Evolutionary conservation across 495 filamentous ascomycete species (phyloP).

Genomic region (Niebla homalea): DNA sequence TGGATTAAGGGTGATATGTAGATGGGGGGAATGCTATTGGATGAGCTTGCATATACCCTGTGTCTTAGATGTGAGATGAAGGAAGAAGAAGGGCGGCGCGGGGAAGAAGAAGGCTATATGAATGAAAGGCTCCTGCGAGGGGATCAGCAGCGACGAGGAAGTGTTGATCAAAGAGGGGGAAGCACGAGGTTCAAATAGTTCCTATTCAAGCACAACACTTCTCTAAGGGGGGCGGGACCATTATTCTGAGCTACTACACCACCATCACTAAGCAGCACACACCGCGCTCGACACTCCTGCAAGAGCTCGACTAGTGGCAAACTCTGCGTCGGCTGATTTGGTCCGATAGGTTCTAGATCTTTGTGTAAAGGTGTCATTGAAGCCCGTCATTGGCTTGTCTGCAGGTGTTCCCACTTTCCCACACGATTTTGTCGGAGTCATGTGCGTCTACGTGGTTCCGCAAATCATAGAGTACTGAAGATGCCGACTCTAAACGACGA

Average conservation of each 20-base stretch:
- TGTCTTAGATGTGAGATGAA: not conserved
- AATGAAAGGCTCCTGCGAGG: not conserved
- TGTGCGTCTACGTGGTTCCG: too few species aligned
- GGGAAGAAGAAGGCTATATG: not conserved
- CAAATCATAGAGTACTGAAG: too few species aligned
- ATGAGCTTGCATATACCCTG: too few species aligned
- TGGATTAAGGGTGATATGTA: not conserved
- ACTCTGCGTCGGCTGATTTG: not conserved
- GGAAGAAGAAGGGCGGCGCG: not conserved
- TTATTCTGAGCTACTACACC: too few species aligned
- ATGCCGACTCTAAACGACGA: too few species aligned
- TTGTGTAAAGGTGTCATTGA: not conserved
- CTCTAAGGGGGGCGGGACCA: too few species aligned
- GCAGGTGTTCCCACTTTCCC: not conserved
- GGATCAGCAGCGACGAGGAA: not conserved
- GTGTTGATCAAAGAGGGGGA: not conserved
- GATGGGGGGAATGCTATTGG: too few species aligned
- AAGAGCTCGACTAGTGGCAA: not conserved
- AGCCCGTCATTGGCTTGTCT: not conserved
- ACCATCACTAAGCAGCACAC: too few species aligned
- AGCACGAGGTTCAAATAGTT: conserved; percentile 1
- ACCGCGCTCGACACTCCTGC: not conserved
- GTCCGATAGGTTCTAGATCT: not conserved
- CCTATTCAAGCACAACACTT: too few species aligned
- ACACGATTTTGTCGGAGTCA: too few species aligned